Evolutionary conservation across 257 asterid species (phyloP).

Genomic region (Anisodus acutangulus): DNA sequence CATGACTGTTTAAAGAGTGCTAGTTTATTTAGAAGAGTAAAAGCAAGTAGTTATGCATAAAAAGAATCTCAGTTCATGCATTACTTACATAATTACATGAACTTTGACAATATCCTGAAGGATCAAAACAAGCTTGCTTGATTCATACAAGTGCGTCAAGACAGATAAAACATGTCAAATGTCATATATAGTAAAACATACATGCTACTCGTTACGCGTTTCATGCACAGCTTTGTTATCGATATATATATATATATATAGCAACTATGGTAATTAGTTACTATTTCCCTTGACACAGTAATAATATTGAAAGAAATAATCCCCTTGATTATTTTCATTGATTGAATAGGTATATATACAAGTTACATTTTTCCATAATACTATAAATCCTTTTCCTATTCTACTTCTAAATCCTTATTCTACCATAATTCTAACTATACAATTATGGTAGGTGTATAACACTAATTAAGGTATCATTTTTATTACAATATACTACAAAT

Average conservation of each 20-base stretch:
- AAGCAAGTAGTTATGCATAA: neutral
- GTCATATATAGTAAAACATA: neutral
- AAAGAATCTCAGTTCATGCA: neutral
- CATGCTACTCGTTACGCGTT: neutral
- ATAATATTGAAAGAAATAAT: no score
- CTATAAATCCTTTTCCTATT: no score
- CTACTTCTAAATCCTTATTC: no score
- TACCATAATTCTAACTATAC: no score
- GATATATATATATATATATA: no score
- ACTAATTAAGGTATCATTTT: no score
- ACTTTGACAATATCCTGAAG: neutral
- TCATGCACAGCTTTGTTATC: neutral
- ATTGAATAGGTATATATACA: no score
- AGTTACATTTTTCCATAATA: no score
- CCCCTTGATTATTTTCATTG: no score
- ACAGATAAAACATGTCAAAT: neutral
- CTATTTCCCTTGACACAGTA: neutral
- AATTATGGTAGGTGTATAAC: no score
- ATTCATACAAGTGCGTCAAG: neutral
- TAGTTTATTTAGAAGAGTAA: neutral
- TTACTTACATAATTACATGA: neutral
- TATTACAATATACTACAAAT: no score
- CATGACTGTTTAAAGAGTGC: neutral
- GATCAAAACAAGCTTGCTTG: neutral
- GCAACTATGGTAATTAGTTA: neutral